Conservation (phyloP, 805 yeast species). For the Candida orba region DNA sequence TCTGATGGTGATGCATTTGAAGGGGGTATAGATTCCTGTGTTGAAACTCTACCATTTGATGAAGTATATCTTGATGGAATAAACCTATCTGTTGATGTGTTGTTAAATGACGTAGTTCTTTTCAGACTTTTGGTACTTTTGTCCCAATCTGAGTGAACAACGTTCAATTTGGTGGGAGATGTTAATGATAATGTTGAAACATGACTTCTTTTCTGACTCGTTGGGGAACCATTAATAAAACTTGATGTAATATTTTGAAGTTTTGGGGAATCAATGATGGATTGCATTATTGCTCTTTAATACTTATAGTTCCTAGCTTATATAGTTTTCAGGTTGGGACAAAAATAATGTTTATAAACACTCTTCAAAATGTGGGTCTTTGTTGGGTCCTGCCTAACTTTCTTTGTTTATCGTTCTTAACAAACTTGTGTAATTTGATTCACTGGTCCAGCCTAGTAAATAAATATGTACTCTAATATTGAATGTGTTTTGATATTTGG, state of each 20-base stretch:
- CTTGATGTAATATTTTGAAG: conserved; percentile 9
- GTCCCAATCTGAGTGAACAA: conserved; percentile 33
- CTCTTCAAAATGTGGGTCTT: background rate
- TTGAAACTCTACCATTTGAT: conserved; percentile 37
- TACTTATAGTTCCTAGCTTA: too few relatives aligned
- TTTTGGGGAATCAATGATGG: conserved; percentile 16
- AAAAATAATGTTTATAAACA: background rate
- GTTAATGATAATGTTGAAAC: conserved; percentile 33
- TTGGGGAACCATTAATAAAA: conserved; percentile 13
- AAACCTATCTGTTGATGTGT: conserved; percentile 41
- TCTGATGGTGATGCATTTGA: conserved; percentile 40
- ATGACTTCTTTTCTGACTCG: conserved; percentile 14
- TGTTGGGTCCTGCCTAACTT: conserved; percentile 9
- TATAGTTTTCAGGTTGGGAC: too few relatives aligned
- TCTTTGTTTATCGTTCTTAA: background rate
- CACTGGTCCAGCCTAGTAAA: conserved; percentile 20
- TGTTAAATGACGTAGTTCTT: conserved; percentile 19
- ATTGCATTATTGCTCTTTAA: background rate
- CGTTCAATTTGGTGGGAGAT: conserved; percentile 41
- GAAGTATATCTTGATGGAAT: conserved; percentile 51
- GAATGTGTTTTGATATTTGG: background rate
- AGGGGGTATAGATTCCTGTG: conserved; percentile 33
- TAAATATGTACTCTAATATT: conserved; percentile 1
- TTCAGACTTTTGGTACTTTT: conserved; percentile 18
- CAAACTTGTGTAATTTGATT: conserved; percentile 5